Conservation (phyloP, 495 filamentous ascomycete species). For the Neurospora sublineolata region DNA sequence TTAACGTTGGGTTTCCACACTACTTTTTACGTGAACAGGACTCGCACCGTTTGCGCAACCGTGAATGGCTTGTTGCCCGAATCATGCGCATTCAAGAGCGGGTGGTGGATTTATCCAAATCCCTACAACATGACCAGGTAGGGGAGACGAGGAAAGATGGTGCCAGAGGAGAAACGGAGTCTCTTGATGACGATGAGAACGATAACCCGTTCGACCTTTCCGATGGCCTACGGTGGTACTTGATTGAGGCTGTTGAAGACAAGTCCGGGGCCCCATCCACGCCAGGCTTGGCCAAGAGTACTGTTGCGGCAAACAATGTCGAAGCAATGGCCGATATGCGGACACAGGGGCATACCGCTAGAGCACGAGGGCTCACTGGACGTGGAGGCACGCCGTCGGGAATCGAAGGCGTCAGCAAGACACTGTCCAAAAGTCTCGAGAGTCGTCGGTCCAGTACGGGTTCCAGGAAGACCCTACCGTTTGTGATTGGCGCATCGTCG, state of each 20-base stretch:
- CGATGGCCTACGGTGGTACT: slow-evolving; percentile 90
- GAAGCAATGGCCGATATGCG: slow-evolving; percentile 55
- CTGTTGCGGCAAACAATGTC: slow-evolving; percentile 78
- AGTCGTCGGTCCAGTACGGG: slow-evolving; percentile 77
- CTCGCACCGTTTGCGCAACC: slow-evolving; percentile 62
- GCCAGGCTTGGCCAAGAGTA: slow-evolving; percentile 76
- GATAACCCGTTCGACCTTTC: slow-evolving; percentile 97
- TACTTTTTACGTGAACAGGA: slow-evolving; percentile 95
- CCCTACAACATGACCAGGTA: slow-evolving; percentile 24
- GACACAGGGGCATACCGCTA: slow-evolving; percentile 41
- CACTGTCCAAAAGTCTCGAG: slow-evolving; percentile 75
- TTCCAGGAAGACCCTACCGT: slow-evolving; percentile 55
- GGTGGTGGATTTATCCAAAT: slow-evolving; percentile 83
- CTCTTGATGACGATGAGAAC: slow-evolving; percentile 54
- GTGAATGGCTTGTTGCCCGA: slow-evolving; percentile 90
- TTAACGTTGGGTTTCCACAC: slow-evolving; percentile 93
- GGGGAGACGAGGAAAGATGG: slow-evolving; percentile 2
- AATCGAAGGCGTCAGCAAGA: slow-evolving; percentile 63
- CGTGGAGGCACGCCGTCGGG: slow-evolving; percentile 29
- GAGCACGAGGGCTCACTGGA: slow-evolving; percentile 33
- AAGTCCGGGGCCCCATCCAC: slow-evolving; percentile 90
- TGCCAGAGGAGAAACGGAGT: slow-evolving; percentile 24
- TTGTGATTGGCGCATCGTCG: slow-evolving; percentile 26
- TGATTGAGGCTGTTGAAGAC: slow-evolving; percentile 86
- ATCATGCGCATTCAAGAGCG: slow-evolving; percentile 88